phyloP scores from a whole-genome alignment of 371 early-diverging fungal species.

The Nematocida ironsii region DNA sequence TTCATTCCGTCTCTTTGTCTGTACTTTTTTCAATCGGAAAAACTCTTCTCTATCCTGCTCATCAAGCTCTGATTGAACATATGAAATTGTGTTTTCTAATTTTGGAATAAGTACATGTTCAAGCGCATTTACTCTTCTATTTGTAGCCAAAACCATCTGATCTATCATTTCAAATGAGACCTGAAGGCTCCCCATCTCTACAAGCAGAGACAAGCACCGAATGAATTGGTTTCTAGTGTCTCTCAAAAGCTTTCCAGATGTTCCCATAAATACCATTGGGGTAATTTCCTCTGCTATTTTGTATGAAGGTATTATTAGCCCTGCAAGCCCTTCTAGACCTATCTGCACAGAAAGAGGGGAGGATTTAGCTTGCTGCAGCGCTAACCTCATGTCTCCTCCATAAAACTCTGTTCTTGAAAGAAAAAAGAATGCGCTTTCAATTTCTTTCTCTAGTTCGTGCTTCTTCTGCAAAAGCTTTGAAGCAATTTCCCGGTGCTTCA shows the following conservation, averaged over 20 bases:
- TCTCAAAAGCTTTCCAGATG: slow-evolving; percentile 90
- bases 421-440: slow-evolving; percentile 92
- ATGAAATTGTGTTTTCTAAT: slow-evolving; percentile 91
- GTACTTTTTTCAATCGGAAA: slow-evolving; percentile 74
- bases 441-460: slow-evolving; percentile 83
- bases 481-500: slow-evolving; percentile 85
- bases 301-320: slow-evolving; percentile 59
- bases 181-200: slow-evolving; percentile 82
- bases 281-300: slow-evolving; percentile 26
- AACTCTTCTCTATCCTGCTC: slow-evolving; percentile 99
- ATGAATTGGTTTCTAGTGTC: slow-evolving; percentile 86
- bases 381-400: slow-evolving; percentile 77
- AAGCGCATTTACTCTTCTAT: slow-evolving; percentile 97
- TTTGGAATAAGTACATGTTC: slow-evolving; percentile 95
- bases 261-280: slow-evolving; percentile 79
- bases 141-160: slow-evolving; percentile 93
- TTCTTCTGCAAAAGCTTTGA: slow-evolving; percentile 81
- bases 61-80: slow-evolving; percentile 92
- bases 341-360: slow-evolving; percentile 48
- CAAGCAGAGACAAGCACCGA: slow-evolving; percentile 82
- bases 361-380: slow-evolving; percentile 58
- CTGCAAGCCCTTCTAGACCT: slow-evolving; percentile 55
- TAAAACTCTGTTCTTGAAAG: slow-evolving; percentile 91
- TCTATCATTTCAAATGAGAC: slow-evolving; percentile 91
- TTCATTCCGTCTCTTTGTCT: slow-evolving; percentile 58